A percentile compares a stretch with the other conserved stretches of the same genome.
Evolutionary conservation across 208 protist species (phyloP).

Genomic region (Pavlovales sp.): DNA sequence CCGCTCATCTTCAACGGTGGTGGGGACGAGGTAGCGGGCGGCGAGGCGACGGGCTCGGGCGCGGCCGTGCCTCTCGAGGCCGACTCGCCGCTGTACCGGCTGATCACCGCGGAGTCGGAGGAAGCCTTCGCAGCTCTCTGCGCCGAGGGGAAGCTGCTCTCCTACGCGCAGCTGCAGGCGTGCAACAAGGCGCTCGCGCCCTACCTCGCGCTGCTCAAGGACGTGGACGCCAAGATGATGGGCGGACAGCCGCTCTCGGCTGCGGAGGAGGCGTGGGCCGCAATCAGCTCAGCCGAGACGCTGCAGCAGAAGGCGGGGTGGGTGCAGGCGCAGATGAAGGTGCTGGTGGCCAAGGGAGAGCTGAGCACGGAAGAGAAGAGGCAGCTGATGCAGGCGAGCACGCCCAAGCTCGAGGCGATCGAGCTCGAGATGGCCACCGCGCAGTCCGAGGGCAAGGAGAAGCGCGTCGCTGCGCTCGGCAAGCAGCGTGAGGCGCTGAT

Average conservation of each 20-base stretch:
- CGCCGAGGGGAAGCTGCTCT: background rate
- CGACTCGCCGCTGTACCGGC: background rate
- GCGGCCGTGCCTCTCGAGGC: background rate
- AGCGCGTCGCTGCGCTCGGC: background rate
- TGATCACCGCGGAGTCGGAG: background rate
- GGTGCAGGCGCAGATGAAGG: background rate
- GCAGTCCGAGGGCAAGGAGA: background rate
- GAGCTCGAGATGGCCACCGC: background rate
- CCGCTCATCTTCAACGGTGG: background rate
- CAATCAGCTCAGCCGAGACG: background rate
- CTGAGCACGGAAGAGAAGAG: background rate
- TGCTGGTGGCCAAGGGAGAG: background rate
- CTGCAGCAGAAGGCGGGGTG: too few relatives aligned
- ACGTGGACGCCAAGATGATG: background rate
- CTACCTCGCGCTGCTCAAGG: background rate
- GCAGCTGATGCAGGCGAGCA: background rate
- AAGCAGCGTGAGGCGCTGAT: background rate
- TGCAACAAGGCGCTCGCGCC: background rate
- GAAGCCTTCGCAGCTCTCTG: background rate
- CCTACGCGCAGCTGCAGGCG: background rate
- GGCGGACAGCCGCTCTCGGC: background rate
- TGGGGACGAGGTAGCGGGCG: too few relatives aligned
- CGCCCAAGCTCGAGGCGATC: background rate
- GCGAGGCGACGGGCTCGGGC: too few relatives aligned
- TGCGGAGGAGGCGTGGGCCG: background rate